Conservation (phyloP, 2,329 filamentous ascomycete genomes). For the Chrysosporium keratinophilum region DNA sequence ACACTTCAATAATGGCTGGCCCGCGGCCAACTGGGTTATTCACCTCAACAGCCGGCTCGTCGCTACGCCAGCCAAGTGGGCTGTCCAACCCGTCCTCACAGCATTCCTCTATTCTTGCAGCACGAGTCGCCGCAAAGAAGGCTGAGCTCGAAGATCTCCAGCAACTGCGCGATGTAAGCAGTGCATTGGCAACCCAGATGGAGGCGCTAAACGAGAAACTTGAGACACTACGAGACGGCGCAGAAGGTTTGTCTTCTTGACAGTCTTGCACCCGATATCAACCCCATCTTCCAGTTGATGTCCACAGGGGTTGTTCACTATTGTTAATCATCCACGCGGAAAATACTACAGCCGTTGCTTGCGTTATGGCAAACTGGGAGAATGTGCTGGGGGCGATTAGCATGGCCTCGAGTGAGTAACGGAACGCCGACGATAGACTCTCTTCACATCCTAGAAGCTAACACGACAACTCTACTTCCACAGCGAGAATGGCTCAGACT, state of each 20-base stretch:
- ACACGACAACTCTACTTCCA: not conserved
- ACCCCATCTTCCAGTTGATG: not conserved
- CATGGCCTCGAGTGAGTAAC: conserved; percentile 52
- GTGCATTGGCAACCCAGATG: conserved; percentile 53
- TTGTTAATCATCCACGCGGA: conserved; percentile 1
- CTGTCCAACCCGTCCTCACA: conserved; percentile 28
- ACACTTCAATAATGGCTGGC: conserved; percentile 24
- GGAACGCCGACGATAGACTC: not conserved
- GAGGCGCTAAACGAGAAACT: conserved; percentile 52
- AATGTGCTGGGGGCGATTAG: conserved; percentile 54
- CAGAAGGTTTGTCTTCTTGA: conserved; percentile 42
- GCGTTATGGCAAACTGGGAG: conserved; percentile 58
- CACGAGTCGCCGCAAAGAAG: conserved; percentile 54
- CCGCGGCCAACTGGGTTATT: conserved; percentile 29
- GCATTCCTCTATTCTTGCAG: conserved; percentile 48
- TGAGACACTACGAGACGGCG: conserved; percentile 50
- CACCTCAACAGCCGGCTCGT: conserved; percentile 20
- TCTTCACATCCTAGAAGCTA: not conserved
- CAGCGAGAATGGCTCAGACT: conserved; percentile 1
- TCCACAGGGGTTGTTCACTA: not conserved
- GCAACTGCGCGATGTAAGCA: conserved; percentile 52
- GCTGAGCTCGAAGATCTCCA: conserved; percentile 52
- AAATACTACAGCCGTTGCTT: conserved; percentile 46
- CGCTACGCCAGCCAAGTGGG: conserved; percentile 25
- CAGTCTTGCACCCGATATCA: not conserved